These are phyloP conservation scores for Azolla pinnata DNA, from an alignment of 75 land plant genomes.

Conservation along the genomic window DNA sequence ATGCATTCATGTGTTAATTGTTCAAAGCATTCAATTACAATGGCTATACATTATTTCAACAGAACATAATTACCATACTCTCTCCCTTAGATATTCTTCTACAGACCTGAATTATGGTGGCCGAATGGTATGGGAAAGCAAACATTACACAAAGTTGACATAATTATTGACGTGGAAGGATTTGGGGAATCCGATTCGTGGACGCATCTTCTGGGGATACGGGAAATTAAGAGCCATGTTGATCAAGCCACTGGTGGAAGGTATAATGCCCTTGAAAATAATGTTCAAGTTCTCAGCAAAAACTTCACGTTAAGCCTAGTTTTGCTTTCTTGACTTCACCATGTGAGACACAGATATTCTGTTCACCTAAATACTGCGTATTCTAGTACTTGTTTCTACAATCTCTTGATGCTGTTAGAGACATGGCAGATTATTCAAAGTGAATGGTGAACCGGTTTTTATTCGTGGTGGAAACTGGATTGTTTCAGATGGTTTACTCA, in stretches of 20 bases:
- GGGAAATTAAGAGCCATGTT: constrained; percentile 68
- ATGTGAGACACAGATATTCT: too few species aligned
- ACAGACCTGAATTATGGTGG: constrained; percentile 94
- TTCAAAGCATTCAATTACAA: too few species aligned
- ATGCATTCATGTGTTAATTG: too few species aligned
- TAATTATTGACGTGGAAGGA: constrained; percentile 58
- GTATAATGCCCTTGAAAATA: constrained; percentile 20
- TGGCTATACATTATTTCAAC: background rate
- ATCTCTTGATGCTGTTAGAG: too few species aligned
- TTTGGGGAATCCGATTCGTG: constrained; percentile 82
- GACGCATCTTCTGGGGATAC: constrained; percentile 79
- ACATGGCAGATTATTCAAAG: constrained; percentile 76
- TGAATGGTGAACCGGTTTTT: constrained; percentile 90
- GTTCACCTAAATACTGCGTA: too few species aligned
- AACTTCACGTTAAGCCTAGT: too few species aligned
- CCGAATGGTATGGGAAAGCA: constrained; percentile 98
- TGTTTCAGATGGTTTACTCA: constrained; percentile 80
- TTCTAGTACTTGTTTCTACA: too few species aligned
- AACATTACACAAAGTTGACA: constrained; percentile 62
- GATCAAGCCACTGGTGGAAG: constrained; percentile 79
- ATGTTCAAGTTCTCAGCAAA: too few species aligned
- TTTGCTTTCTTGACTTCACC: too few species aligned
- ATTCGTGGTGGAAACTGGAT: constrained; percentile 99
- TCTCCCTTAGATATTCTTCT: constrained; percentile 55
- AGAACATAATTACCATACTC: background rate